Conservation (phyloP, 257 asterid genomes). For the Plectranthus barbatus region DNA sequence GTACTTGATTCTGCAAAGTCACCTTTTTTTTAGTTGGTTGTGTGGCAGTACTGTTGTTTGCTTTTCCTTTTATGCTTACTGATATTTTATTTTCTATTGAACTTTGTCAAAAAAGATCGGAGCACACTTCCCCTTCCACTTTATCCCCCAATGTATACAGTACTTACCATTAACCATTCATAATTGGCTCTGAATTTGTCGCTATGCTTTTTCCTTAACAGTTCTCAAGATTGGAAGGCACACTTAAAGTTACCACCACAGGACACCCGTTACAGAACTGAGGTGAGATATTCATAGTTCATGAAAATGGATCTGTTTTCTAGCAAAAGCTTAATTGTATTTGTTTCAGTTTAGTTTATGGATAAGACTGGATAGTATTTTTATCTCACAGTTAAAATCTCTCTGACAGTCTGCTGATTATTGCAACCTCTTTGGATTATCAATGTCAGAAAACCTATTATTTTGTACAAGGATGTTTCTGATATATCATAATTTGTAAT, state of each 20-base stretch:
- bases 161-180: neutral
- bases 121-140: neutral
- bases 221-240: constrained; percentile 88
- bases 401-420: neutral
- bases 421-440: neutral
- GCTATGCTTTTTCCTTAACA: constrained; percentile 17
- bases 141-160: neutral
- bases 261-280: constrained; percentile 77
- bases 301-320: neutral
- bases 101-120: neutral
- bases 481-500: neutral
- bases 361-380: neutral
- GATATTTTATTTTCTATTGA: neutral
- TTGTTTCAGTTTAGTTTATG: neutral
- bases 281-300: constrained; percentile 34
- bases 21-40: neutral
- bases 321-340: neutral
- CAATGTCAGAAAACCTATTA: neutral
- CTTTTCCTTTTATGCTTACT: neutral
- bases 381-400: neutral
- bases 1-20: neutral
- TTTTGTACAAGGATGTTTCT: neutral
- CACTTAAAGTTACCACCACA: constrained; percentile 53
- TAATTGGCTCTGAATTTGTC: neutral
- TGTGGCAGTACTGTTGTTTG: neutral